Evolutionary conservation across 1,139 yeast genomes (phyloP).

Genomic region (Kazachstania sp.): DNA sequence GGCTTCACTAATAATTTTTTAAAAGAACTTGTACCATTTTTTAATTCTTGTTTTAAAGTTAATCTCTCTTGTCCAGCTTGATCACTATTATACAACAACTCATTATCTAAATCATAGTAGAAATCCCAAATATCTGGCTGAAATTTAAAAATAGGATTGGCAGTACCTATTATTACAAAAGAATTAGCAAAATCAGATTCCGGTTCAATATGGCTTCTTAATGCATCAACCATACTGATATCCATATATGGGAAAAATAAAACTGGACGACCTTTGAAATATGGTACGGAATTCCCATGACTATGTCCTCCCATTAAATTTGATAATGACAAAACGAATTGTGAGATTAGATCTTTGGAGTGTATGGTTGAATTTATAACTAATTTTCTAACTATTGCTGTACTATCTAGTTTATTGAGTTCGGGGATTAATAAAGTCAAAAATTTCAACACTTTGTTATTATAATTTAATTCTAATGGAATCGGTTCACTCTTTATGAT

Average conservation of each 20-base stretch:
- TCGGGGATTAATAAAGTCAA: conserved; percentile 15
- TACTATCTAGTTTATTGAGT: conserved; percentile 6
- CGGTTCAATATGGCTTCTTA: conserved; percentile 11
- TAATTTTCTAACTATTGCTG: conserved; percentile 8
- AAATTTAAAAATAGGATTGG: conserved; percentile 26
- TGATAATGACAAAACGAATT: conserved; percentile 21
- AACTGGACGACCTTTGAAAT: conserved; percentile 11
- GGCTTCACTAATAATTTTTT: conserved; percentile 10
- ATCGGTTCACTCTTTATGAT: conserved; percentile 15
- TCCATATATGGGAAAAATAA: conserved; percentile 27
- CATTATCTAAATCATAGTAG: conserved; percentile 25
- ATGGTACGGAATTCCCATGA: conserved; percentile 1
- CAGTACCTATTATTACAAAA: conserved; percentile 23
- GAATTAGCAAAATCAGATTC: neutral
- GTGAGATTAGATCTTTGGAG: conserved; percentile 22
- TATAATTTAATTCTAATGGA: conserved; percentile 13
- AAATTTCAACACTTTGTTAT: conserved; percentile 15
- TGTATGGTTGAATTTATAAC: conserved; percentile 17
- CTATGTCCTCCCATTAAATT: conserved; percentile 15
- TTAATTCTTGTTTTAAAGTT: conserved; percentile 5
- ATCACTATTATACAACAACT: conserved; percentile 8
- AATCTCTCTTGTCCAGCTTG: conserved; percentile 5
- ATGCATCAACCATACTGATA: conserved; percentile 21
- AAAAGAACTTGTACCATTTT: conserved; percentile 8
- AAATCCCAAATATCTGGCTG: conserved; percentile 26